Evolutionary conservation across 2,329 filamentous ascomycete genomes (phyloP), one percentile per base, ranked within the genome.

Genomic region (Bertia moriformis): DNA sequence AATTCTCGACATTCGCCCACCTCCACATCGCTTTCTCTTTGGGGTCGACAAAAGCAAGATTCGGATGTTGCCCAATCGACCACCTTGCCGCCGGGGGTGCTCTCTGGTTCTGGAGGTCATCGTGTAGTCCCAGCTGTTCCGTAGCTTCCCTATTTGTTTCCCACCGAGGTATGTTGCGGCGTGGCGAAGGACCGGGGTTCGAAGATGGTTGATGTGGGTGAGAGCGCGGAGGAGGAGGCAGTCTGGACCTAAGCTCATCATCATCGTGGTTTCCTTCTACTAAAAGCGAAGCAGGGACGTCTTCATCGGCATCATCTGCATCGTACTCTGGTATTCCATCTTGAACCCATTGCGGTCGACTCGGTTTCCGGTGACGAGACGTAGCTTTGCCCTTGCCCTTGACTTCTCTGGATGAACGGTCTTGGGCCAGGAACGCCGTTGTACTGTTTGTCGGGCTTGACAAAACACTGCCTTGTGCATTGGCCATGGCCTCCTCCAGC

Each of bases 1-100:
- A 54, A 48, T 83, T 80, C 41, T 71, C 68, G 29, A 83, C 77
- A 48, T 83, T 83, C 14, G 77, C 73, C 74, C 79, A 85, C 44
- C 73, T 66, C 73, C 78, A 84, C 64, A 83, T 67, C 15, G 80
- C 80, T 49, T 73, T 77, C 47, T 80, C 73, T 55, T 71, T 71
- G 1, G 76, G 72, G 49, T 74, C 71, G 19, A 67, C 61, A 39
- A 62, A 42, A 15, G 52, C 15, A 13, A 35, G 15, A 18, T 10
- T 17, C 12, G 15, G 15, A n/a, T 27, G 22, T 18, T 35, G 32
- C 15, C 32, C 32, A 13, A 17, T 14, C 10, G 15, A 35, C 32
- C 10, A 35, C 7, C 32, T 7, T 35, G 7, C 32, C 12, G 10
- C 10, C 12, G 32, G 32, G 24, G 24, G 10, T 10, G 10, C 10